These are phyloP conservation scores for Phlebopus sp. DNA, from an alignment of 1,284 basidiomycete species.

Conservation along the genomic window DNA sequence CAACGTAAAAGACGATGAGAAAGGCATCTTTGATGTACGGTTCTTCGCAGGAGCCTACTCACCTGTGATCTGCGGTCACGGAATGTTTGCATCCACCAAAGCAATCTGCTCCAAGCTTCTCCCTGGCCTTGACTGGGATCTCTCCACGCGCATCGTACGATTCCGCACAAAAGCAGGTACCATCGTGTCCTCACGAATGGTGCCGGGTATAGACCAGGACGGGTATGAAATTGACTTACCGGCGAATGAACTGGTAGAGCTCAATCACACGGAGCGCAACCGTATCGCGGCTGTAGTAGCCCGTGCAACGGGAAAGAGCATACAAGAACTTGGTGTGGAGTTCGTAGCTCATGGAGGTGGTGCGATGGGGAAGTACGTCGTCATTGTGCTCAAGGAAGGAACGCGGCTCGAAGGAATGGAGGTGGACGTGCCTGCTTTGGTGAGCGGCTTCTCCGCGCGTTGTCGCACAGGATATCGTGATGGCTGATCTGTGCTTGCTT, in stretches of 20 bases:
- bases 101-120: slow-evolving; percentile 1
- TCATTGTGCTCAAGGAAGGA: slow-evolving; percentile 44
- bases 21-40: slow-evolving; percentile 1
- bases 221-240: slow-evolving; percentile 43
- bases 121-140: neutral
- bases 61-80: slow-evolving; percentile 4
- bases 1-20: neutral
- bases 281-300: slow-evolving; percentile 27
- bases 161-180: slow-evolving; percentile 1
- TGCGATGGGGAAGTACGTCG: slow-evolving; percentile 35
- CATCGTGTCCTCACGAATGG: slow-evolving; percentile 1
- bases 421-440: slow-evolving; percentile 37
- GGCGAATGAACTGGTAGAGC: slow-evolving; percentile 22
- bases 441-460: slow-evolving; percentile 24
- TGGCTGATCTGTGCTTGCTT: neutral
- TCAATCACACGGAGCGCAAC: slow-evolving; percentile 29
- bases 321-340: slow-evolving; percentile 32
- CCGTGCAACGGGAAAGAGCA: slow-evolving; percentile 36
- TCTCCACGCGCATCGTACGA: neutral
- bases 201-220: neutral
- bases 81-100: slow-evolving; percentile 2
- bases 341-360: slow-evolving; percentile 37
- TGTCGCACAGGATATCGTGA: neutral
- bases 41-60: neutral
- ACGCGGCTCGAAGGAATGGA: slow-evolving; percentile 38